These are phyloP conservation scores for Didymella lethalis DNA, from an alignment of 2,329 filamentous ascomycete species.

Conservation along the genomic window DNA sequence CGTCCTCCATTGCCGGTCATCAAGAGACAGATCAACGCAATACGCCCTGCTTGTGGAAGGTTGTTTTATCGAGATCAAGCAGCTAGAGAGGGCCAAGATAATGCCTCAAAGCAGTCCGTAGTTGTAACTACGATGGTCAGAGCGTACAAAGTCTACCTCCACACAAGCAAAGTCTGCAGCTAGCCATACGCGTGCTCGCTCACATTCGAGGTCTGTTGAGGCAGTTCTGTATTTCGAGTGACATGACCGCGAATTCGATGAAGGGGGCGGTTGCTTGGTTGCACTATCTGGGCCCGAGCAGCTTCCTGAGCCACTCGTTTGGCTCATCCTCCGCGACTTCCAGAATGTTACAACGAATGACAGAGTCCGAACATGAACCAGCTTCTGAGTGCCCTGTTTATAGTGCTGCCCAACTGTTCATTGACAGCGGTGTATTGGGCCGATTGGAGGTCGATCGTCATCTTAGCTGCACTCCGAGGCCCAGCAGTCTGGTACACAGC, in stretches of 20 bases:
- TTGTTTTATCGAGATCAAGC: not conserved
- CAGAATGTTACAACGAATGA: not conserved
- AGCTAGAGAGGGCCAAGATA: not conserved
- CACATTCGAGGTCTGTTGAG: not conserved
- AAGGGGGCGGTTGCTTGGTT: not conserved
- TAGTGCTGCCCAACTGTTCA: constrained; percentile 6
- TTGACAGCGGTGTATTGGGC: not conserved
- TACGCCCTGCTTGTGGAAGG: not conserved
- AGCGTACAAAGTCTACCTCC: constrained; percentile 7
- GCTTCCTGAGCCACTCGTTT: not conserved
- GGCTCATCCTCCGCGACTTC: not conserved
- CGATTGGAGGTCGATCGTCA: constrained; percentile 5
- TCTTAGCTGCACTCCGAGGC: not conserved
- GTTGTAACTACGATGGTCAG: constrained; percentile 3
- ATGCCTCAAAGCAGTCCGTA: not conserved
- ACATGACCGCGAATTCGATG: not conserved
- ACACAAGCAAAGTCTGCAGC: not conserved
- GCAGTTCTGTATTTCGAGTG: not conserved
- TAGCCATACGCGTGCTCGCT: not conserved
- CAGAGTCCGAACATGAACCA: not conserved
- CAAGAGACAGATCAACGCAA: not conserved
- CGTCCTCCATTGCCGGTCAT: not conserved
- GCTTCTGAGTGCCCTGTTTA: not conserved
- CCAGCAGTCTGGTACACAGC: not conserved
- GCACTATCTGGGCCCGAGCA: not conserved